Conservation (phyloP, 164 flowering plant species). For the Aristolochia californica region DNA sequence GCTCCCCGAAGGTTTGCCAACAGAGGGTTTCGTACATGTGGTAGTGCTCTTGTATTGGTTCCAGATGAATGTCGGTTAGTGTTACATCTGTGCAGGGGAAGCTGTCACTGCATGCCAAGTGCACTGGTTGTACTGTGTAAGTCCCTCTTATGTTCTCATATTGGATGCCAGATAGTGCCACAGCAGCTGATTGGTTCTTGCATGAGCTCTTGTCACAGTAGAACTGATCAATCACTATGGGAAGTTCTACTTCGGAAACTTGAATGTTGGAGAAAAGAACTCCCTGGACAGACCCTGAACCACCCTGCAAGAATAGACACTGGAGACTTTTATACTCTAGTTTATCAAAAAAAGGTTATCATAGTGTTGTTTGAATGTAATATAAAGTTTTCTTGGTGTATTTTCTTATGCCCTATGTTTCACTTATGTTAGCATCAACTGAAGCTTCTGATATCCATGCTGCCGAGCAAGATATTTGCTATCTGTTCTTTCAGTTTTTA, state of each 20-base stretch:
- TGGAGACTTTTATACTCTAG: too few species aligned
- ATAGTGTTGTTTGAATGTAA: too few species aligned
- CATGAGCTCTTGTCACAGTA: constrained; percentile 31
- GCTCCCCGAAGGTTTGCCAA: constrained; percentile 85
- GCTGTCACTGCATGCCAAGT: constrained; percentile 42
- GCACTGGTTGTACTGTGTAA: constrained; percentile 30
- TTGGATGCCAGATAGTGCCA: constrained; percentile 30
- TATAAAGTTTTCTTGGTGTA: too few species aligned
- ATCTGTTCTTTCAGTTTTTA: too few species aligned
- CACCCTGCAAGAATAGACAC: constrained; percentile 24
- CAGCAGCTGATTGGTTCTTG: constrained; percentile 38
- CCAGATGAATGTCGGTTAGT: constrained; percentile 24
- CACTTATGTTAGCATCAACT: too few species aligned
- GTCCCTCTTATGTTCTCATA: constrained; percentile 36
- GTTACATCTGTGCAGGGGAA: constrained; percentile 35
- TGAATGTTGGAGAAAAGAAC: constrained; percentile 36
- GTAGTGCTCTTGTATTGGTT: constrained; percentile 25
- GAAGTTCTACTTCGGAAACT: constrained; percentile 29
- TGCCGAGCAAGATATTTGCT: too few species aligned
- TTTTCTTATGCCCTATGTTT: too few species aligned
- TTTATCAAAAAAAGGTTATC: too few species aligned
- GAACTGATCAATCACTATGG: constrained; percentile 42
- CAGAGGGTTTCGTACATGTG: constrained; percentile 51
- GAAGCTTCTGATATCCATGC: too few species aligned
- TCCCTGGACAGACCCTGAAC: constrained; percentile 31